These are phyloP conservation scores for Fagopyrum esculentum DNA, from an alignment of 148 eudicot genomes.

Conservation along the genomic window DNA sequence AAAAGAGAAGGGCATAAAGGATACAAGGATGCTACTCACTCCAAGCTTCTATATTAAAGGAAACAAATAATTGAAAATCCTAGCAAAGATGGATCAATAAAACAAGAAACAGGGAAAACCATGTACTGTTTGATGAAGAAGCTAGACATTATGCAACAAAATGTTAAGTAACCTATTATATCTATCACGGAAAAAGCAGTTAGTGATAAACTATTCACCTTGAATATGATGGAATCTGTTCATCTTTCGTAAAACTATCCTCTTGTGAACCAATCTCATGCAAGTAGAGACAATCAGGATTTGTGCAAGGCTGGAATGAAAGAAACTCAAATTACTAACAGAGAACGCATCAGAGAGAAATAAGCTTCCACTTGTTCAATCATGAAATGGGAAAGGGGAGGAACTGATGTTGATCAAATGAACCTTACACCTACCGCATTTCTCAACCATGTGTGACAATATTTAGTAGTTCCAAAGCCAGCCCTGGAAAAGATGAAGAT, in stretches of 20 bases:
- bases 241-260: constrained; percentile 93
- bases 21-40: not conserved
- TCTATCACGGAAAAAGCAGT: not conserved
- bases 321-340: constrained; percentile 3
- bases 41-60: not conserved
- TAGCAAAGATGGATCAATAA: not conserved
- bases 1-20: not conserved
- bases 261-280: constrained; percentile 91
- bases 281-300: constrained; percentile 91
- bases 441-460: constrained; percentile 96
- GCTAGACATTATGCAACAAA: not conserved
- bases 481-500: constrained; percentile 43
- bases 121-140: not conserved
- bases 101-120: not conserved
- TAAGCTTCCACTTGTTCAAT: not conserved
- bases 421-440: constrained; percentile 53
- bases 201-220: constrained; percentile 35
- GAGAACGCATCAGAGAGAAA: not conserved
- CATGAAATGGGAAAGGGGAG: not conserved
- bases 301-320: constrained; percentile 76
- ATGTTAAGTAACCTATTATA: not conserved
- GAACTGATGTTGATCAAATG: not conserved
- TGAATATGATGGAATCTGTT: constrained; percentile 76
- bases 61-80: not conserved
- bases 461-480: constrained; percentile 97